Conservation (phyloP, 2,329 filamentous ascomycete species). For the Torrubiella hemipterigena region DNA sequence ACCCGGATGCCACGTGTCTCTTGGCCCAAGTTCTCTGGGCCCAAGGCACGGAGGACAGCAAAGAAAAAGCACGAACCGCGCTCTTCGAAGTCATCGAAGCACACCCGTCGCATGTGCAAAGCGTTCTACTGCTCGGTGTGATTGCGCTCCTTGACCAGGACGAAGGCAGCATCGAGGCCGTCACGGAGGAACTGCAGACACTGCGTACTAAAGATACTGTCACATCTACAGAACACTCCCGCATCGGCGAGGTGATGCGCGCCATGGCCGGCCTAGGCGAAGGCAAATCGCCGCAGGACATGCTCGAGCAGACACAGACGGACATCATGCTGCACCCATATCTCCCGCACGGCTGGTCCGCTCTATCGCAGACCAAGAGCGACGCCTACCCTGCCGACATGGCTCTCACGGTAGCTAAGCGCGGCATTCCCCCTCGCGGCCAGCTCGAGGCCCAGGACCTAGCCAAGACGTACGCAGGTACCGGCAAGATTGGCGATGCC, state of each 20-base stretch:
- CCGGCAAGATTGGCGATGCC: conserved; percentile 58
- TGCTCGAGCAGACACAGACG: conserved; percentile 54
- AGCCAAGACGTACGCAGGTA: conserved; percentile 61
- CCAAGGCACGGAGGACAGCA: conserved; percentile 62
- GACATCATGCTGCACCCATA: conserved; percentile 74
- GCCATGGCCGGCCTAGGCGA: conserved; percentile 53
- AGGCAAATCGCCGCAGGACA: conserved; percentile 33
- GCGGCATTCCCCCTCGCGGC: conserved; percentile 62
- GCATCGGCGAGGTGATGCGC: conserved; percentile 64
- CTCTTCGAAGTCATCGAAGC: conserved; percentile 71
- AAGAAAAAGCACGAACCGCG: conserved; percentile 63
- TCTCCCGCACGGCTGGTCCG: conserved; percentile 69
- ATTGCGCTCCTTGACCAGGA: conserved; percentile 76
- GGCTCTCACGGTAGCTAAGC: conserved; percentile 67
- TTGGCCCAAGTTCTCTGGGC: conserved; percentile 91
- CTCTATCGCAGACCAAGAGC: conserved; percentile 51
- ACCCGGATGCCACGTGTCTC: conserved; percentile 77
- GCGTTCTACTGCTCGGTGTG: conserved; percentile 69
- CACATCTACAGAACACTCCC: conserved; percentile 49
- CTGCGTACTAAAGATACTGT: conserved; percentile 59
- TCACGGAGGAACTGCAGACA: conserved; percentile 61
- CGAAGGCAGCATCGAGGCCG: conserved; percentile 66
- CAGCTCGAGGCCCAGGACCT: conserved; percentile 57
- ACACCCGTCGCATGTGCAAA: conserved; percentile 63
- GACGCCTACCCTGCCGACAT: conserved; percentile 54